Conservation (phyloP, 306 rosid genomes). For the Quercus agrifolia region DNA sequence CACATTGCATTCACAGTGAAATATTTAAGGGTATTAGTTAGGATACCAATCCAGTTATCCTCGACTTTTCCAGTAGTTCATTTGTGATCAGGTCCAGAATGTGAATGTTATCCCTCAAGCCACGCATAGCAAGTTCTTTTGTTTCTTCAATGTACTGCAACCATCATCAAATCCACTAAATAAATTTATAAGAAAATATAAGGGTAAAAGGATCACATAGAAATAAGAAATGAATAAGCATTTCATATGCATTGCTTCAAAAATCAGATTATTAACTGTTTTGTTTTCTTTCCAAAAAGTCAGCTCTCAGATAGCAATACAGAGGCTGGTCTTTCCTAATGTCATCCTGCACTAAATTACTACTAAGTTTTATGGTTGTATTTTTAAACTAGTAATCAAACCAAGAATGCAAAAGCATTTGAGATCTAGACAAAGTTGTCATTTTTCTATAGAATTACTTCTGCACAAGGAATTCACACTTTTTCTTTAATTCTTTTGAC, state of each 20-base stretch:
- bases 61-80: slow-evolving; percentile 78
- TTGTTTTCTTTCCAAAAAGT: neutral
- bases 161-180: slow-evolving; percentile 11
- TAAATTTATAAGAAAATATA: slow-evolving; percentile 5
- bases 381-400: neutral
- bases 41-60: slow-evolving; percentile 89
- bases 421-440: neutral
- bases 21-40: neutral
- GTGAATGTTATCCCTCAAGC: slow-evolving; percentile 72
- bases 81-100: slow-evolving; percentile 68
- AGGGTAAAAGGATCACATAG: slow-evolving; percentile 1
- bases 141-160: slow-evolving; percentile 93
- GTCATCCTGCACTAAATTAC: neutral
- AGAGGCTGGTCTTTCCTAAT: neutral
- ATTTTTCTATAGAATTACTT: neutral
- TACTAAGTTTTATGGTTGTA: neutral
- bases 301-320: neutral
- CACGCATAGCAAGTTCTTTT: slow-evolving; percentile 83
- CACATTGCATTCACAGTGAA: neutral
- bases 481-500: neutral
- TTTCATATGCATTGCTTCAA: neutral
- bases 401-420: slow-evolving; percentile 6
- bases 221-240: neutral
- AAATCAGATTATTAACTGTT: neutral
- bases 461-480: neutral